These are phyloP conservation scores for Solanum clarkiae DNA, from an alignment of 257 asterid genomes.

Conservation along the genomic window DNA sequence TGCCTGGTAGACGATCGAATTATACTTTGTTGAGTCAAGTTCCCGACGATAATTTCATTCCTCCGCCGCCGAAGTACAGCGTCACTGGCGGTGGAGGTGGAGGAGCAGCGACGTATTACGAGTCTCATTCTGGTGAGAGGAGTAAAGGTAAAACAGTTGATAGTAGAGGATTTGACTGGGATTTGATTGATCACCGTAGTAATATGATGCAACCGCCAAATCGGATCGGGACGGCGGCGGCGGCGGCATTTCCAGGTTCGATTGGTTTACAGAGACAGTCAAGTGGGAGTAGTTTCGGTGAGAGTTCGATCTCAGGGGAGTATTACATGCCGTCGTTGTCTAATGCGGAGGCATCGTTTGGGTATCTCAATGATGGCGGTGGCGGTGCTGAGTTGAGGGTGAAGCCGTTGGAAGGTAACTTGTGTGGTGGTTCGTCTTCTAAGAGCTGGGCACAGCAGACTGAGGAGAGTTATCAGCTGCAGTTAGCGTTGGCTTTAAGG, in stretches of 20 bases:
- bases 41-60: conserved; percentile 48
- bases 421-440: conserved; percentile 31
- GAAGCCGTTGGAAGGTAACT: background rate
- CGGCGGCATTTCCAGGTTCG: conserved; percentile 31
- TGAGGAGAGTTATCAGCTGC: conserved; percentile 95
- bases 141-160: conserved; percentile 13
- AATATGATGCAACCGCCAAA: conserved; percentile 32
- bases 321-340: conserved; percentile 8
- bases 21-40: conserved; percentile 52
- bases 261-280: conserved; percentile 79
- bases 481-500: conserved; percentile 84
- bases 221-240: conserved; percentile 28
- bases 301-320: conserved; percentile 83
- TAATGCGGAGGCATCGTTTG: background rate
- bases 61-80: conserved; percentile 27
- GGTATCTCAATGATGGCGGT: background rate
- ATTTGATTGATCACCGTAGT: conserved; percentile 39
- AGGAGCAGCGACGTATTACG: conserved; percentile 4
- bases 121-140: conserved; percentile 55
- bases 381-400: conserved; percentile 12
- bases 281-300: conserved; percentile 96
- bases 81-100: conserved; percentile 5
- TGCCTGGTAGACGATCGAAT: conserved; percentile 68
- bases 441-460: conserved; percentile 99
- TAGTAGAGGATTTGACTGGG: conserved; percentile 53